Percentiles rank a stretch among this genome's conserved stretches.
These are phyloP conservation scores for Amylostereum areolatum DNA, from an alignment of 1,284 basidiomycete genomes.

Conservation along the genomic window DNA sequence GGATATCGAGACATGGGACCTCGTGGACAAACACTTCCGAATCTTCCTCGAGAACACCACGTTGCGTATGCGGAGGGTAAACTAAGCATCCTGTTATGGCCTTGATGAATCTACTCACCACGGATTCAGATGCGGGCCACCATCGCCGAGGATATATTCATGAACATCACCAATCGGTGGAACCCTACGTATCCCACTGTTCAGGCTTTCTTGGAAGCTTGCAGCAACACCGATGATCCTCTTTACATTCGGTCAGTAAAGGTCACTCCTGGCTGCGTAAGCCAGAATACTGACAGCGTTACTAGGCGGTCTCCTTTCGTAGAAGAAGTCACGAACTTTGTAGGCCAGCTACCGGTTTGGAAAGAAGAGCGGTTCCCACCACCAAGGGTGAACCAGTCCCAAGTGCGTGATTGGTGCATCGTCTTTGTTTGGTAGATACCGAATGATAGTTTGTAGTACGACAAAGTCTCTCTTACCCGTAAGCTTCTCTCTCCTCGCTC, in stretches of 20 bases:
- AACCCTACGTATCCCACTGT: conserved; percentile 72
- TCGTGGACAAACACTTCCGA: conserved; percentile 63
- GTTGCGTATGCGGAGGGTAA: conserved; percentile 83
- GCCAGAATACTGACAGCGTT: too few relatives aligned
- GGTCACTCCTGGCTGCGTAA: neutral
- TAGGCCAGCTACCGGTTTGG: conserved; percentile 57
- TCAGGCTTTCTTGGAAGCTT: conserved; percentile 59
- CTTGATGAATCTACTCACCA: conserved; percentile 5
- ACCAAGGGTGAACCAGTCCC: conserved; percentile 73
- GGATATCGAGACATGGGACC: conserved; percentile 60
- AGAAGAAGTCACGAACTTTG: conserved; percentile 47
- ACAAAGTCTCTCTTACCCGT: conserved; percentile 81
- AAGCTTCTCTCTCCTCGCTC: conserved; percentile 19
- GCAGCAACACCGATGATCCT: conserved; percentile 57
- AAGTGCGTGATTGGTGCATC: conserved; percentile 31
- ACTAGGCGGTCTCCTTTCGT: conserved; percentile 37
- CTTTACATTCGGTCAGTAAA: conserved; percentile 48
- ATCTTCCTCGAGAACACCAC: conserved; percentile 70
- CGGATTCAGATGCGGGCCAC: conserved; percentile 57
- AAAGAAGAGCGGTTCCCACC: conserved; percentile 77
- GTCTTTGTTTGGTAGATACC: neutral
- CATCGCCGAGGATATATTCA: conserved; percentile 65
- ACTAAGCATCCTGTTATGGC: neutral
- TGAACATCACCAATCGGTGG: conserved; percentile 62
- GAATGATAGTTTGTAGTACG: conserved; percentile 47